Conservation (phyloP, 2,329 filamentous ascomycete species). For the Stromatinia cepivora region DNA sequence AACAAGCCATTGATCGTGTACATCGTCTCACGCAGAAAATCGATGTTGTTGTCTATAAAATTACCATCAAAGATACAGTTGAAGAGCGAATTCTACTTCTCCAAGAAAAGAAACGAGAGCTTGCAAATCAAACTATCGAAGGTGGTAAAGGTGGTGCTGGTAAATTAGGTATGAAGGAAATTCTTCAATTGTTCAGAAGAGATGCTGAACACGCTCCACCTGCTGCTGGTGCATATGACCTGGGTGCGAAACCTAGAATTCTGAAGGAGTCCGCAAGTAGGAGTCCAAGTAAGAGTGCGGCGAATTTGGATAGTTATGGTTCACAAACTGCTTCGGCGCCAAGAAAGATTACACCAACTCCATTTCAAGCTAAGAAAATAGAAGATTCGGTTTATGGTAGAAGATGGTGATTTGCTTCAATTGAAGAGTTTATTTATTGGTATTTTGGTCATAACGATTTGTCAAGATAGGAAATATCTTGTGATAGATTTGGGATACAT, state of each 20-base stretch:
- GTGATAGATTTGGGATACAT: conserved; percentile 3
- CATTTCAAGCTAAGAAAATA: conserved; percentile 19
- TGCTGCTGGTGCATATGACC: conserved; percentile 29
- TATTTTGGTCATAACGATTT: not conserved
- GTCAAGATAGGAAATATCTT: not conserved
- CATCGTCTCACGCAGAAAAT: conserved; percentile 97
- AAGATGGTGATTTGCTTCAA: conserved; percentile 34
- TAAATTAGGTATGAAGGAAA: conserved; percentile 90
- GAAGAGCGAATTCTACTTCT: conserved; percentile 94
- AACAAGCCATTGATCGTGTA: conserved; percentile 97
- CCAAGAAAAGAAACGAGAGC: conserved; percentile 87
- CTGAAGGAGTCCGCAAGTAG: conserved; percentile 34
- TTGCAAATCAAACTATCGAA: conserved; percentile 92
- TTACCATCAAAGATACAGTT: conserved; percentile 82
- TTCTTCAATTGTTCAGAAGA: conserved; percentile 74
- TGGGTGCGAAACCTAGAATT: conserved; percentile 36
- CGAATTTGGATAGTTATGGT: conserved; percentile 20
- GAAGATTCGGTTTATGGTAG: conserved; percentile 41
- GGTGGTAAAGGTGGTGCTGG: conserved; percentile 69
- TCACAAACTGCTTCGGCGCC: conserved; percentile 22
- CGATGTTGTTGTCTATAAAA: conserved; percentile 92
- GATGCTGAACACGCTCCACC: conserved; percentile 39
- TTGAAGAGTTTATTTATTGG: not conserved
- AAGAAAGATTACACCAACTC: conserved; percentile 31
- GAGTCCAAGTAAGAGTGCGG: conserved; percentile 12